phyloP scores from a whole-genome alignment of 345 rosid genomes.

The Erucastrum elatum region DNA sequence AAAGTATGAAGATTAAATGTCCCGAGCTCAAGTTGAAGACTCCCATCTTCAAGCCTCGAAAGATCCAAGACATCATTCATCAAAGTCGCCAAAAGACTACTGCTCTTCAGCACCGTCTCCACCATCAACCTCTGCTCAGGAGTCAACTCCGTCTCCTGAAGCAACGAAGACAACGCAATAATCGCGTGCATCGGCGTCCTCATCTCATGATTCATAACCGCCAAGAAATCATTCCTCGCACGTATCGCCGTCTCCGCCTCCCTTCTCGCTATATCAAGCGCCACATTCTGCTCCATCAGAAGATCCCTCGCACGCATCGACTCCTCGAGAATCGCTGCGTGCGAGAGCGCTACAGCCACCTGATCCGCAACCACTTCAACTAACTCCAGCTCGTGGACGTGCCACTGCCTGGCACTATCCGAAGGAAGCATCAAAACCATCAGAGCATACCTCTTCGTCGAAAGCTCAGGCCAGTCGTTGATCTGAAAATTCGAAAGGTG shows the following conservation, averaged over 20 bases:
- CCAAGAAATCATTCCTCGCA: slow-evolving; percentile 96
- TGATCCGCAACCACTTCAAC: slow-evolving; percentile 99
- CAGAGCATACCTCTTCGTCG: slow-evolving; percentile 88
- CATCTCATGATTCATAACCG: slow-evolving; percentile 99
- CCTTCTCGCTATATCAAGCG: slow-evolving; percentile 86
- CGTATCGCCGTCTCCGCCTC: slow-evolving; percentile 96
- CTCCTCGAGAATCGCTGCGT: slow-evolving; percentile 97
- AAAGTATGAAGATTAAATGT: slow-evolving; percentile 72
- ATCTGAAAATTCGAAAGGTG: slow-evolving; percentile 96
- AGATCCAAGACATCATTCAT: slow-evolving; percentile 97
- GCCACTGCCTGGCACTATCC: slow-evolving; percentile 99
- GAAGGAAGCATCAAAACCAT: slow-evolving; percentile 99
- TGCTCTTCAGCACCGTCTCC: slow-evolving; percentile 92
- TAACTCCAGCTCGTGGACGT: slow-evolving; percentile 91
- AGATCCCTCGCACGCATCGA: slow-evolving; percentile 98
- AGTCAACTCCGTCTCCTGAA: slow-evolving; percentile 92
- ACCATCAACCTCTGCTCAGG: slow-evolving; percentile 96
- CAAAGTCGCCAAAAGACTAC: slow-evolving; percentile 82
- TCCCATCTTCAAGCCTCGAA: slow-evolving; percentile 98
- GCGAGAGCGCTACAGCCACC: slow-evolving; percentile 99
- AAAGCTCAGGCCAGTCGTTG: slow-evolving; percentile 98
- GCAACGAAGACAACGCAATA: slow-evolving; percentile 94
- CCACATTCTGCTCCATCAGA: slow-evolving; percentile 93
- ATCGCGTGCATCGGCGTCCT: slow-evolving; percentile 98
- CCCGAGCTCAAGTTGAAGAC: slow-evolving; percentile 79